These are phyloP conservation scores for Stylosanthes scabra DNA, from an alignment of 331 rosid genomes.

Conservation along the genomic window DNA sequence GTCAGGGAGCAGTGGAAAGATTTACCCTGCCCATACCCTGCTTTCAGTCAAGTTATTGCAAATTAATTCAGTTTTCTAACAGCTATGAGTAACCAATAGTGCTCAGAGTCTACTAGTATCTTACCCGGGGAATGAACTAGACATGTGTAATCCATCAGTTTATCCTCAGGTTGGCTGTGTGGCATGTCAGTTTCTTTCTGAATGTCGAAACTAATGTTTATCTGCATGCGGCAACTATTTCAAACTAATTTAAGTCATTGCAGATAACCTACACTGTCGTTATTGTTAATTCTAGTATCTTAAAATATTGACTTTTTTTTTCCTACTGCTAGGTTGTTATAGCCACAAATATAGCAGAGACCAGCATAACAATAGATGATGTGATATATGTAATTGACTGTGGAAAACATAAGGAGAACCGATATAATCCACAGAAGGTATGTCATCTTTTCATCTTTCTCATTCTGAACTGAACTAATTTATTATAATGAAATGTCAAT, in stretches of 20 bases:
- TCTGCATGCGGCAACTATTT: not conserved
- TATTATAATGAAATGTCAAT: not conserved
- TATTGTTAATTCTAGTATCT: constrained; percentile 24
- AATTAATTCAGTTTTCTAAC: not conserved
- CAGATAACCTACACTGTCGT: constrained; percentile 18
- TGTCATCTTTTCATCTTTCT: constrained; percentile 42
- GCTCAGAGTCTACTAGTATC: not conserved
- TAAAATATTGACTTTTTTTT: not conserved
- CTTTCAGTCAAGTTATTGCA: not conserved
- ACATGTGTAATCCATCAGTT: not conserved
- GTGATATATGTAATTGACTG: constrained; percentile 91
- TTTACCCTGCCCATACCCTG: not conserved
- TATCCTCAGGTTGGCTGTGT: not conserved
- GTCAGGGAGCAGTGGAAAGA: not conserved
- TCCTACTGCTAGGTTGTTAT: constrained; percentile 74
- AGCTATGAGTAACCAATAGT: not conserved
- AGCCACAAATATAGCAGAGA: constrained; percentile 98
- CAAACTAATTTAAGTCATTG: constrained; percentile 7
- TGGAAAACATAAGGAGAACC: constrained; percentile 97
- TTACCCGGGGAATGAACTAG: not conserved
- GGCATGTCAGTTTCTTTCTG: not conserved
- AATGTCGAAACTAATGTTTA: not conserved
- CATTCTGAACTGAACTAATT: constrained; percentile 9
- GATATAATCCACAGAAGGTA: constrained; percentile 97
- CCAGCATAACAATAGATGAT: constrained; percentile 96